Base-by-base conservation (phyloP, 495 filamentous ascomycete species). In the Rostrohypoxylon terebratum region DNA sequence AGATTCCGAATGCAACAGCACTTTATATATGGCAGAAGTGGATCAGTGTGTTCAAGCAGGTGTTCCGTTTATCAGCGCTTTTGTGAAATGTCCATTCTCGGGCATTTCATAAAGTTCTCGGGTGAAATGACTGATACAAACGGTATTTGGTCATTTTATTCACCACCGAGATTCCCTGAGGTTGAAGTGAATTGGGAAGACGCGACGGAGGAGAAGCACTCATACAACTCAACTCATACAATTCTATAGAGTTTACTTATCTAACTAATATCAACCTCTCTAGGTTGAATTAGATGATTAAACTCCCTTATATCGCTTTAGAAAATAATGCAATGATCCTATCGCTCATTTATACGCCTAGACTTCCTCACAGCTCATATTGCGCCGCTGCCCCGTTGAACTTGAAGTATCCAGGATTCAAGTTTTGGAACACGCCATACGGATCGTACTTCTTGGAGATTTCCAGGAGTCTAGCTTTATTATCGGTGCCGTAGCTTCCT, bases 371-470 rank as follows among this genome's bases (percentile, higher is more conserved):
- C 6, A 20, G 9, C 28, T 34, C 48, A 42, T 28, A 65, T 77
- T 10, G 18, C 68, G 3, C 80, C 82, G 59, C 11, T 75, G 1
- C 51, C 40, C 42, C 77, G 42, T 60, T 11, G 45, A 79, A 61
- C 60, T 79, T 79, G 67, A 75, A 80, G 48, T 77, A 70, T 38
- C 77, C 77, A 13, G 68, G 75, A 66, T 78, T 79, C 57, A 83
- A 63, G 51, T 73, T 80, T 65, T 81, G 77, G 33, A 83, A 82
- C 31, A 84, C 71, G 0, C 78, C 77, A 6, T 64, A 3, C 0
- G 84, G 81, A 71, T 87, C 85, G 57, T 79, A 86, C 61, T 81
- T 81, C 62, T 71, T 72, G 6, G 82, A 78, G 13, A 83, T 58
- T 25, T 50, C 50, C 64, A 60, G 67, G 31, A 87, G 59, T 48